phyloP scores from a whole-genome alignment of 768 basidiomycete genomes.

The Boletus rubroflammeus region DNA sequence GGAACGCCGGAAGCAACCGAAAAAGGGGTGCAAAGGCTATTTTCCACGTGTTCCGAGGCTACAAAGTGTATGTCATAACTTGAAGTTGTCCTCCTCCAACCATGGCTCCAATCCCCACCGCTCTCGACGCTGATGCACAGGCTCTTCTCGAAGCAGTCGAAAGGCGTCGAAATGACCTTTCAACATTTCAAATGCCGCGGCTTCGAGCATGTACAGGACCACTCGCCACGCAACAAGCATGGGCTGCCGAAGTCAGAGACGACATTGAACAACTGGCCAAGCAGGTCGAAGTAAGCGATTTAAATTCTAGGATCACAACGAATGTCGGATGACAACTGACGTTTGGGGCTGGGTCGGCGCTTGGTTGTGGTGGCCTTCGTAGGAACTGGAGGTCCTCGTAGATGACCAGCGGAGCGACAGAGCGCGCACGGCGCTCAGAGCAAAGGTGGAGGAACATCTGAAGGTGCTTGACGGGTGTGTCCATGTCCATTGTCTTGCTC shows the following conservation, averaged over 20 bases:
- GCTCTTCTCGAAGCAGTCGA: constrained; percentile 49
- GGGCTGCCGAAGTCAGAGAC: constrained; percentile 71
- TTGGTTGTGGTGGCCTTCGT: constrained; percentile 1
- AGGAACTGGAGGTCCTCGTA: constrained; percentile 67
- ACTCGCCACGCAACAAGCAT: constrained; percentile 63
- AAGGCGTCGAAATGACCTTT: constrained; percentile 60
- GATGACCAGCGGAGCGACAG: constrained; percentile 67
- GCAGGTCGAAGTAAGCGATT: constrained; percentile 62
- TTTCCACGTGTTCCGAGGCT: not conserved
- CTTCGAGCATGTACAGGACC: constrained; percentile 68
- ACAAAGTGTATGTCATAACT: not conserved
- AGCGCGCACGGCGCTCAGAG: constrained; percentile 45
- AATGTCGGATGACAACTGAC: not conserved
- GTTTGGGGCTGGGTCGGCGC: not conserved
- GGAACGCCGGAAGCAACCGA: not conserved
- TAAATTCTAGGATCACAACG: not conserved
- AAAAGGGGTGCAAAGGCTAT: not conserved
- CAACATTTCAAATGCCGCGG: constrained; percentile 70
- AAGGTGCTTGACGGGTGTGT: constrained; percentile 50
- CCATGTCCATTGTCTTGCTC: not conserved
- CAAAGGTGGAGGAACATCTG: constrained; percentile 47
- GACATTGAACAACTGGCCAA: constrained; percentile 61
- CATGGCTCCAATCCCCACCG: constrained; percentile 64
- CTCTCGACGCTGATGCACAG: constrained; percentile 49
- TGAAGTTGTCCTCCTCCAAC: not conserved